Base-by-base conservation (phyloP, 495 filamentous ascomycete species). In the Cairneyella variabilis region DNA sequence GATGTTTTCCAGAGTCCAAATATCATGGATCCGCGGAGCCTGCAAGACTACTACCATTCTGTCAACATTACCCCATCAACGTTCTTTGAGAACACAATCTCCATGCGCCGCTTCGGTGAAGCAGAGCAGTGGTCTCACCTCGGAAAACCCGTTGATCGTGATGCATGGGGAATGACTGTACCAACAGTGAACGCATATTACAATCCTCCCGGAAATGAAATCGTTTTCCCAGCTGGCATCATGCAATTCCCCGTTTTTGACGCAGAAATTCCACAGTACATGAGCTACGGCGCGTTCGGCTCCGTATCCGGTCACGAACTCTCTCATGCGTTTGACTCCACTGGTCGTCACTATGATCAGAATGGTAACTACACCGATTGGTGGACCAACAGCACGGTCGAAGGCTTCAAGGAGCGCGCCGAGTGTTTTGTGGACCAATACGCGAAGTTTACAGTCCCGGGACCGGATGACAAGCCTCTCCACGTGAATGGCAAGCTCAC, bases 371-470 rank as follows among this genome's bases (percentile, higher is more conserved):
- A 74, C 53, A 82, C 77, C 0, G 74, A 84, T 58, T 90, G 86
- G 86, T 89, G 84, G 85, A 79, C 83, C 38, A 73, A 83, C 11
- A 67, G 71, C 44, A 89, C 85, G 0, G 74, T 87, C 21, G 61
- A 75, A 30, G 78, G 72, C 22, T 90, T 86, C 59, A 66, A 82
- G 48, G 71, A 81, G 54, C 78, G 83, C 16, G 78, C 83, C 6
- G 69, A 83, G 53, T 90, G 86, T 68, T 89, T 90, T 58, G 72
- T 86, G 42, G 72, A 84, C 23, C 84, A 90, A 64, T 90, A 86
- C 64, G 71, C 67, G 39, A 71, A 84, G 9, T 88, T 78, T 57
- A 81, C 79, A 2, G 78, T 88, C 10, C 68, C 73, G 9, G 78
- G 76, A 0, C 70, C 70, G 36, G 70, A 79, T 22, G 77, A 72